Percentiles rank a stretch among this genome's conserved stretches.
Conservation (phyloP, 768 basidiomycete species). For the Macrolepiota fuliginosa region DNA sequence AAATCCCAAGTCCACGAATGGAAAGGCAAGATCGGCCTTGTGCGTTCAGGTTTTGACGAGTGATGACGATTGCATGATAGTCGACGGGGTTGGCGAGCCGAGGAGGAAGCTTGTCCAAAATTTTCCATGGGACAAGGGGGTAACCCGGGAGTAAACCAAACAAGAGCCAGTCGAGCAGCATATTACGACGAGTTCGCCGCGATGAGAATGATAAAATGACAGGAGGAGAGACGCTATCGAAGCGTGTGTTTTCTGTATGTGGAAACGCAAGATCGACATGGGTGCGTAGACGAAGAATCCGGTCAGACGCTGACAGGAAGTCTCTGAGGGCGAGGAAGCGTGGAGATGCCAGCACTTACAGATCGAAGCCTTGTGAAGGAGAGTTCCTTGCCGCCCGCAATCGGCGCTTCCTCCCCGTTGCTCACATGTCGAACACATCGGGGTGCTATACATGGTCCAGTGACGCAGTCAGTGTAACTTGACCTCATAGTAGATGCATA, state of each 20-base stretch:
- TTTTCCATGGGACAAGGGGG: background rate
- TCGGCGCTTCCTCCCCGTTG: constrained; percentile 2
- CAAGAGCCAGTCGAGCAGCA: background rate
- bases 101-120: background rate
- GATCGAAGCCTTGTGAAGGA: background rate
- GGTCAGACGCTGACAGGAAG: constrained; percentile 4
- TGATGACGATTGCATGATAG: background rate
- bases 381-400: constrained; percentile 7
- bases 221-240: constrained; percentile 3
- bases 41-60: background rate
- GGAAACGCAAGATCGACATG: constrained; percentile 10
- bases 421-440: background rate
- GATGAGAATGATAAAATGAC: constrained; percentile 12
- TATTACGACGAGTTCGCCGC: constrained; percentile 9
- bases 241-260: constrained; percentile 4
- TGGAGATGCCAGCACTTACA: background rate
- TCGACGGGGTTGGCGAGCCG: background rate
- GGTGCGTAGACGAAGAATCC: background rate
- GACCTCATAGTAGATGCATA: background rate
- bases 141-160: background rate
- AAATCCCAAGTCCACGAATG: no score
- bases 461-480: background rate
- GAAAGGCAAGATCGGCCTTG: background rate
- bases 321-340: constrained; percentile 5
- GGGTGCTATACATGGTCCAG: background rate